A percentile compares a stretch with the other conserved stretches of the same genome.
Evolutionary conservation across 768 basidiomycete genomes (phyloP).

Genomic region (Strobilomyces echinocephalus): DNA sequence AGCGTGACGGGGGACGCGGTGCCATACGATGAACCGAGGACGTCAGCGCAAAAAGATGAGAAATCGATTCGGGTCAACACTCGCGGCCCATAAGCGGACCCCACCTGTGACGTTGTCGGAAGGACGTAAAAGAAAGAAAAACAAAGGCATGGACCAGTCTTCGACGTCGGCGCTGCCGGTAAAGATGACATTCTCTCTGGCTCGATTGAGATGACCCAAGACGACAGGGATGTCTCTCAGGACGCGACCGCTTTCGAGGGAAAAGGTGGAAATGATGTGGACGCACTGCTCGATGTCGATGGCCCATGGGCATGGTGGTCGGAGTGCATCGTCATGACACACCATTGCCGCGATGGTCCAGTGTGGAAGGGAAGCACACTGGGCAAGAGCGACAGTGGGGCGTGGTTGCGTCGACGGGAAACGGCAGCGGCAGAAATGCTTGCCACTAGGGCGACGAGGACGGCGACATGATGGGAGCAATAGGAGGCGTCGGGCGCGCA

Average conservation of each 20-base stretch:
- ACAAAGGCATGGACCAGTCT: conserved; percentile 71
- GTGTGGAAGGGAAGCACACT: too few relatives aligned
- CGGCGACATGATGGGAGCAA: too few relatives aligned
- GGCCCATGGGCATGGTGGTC: too few relatives aligned
- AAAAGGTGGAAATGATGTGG: conserved; percentile 65
- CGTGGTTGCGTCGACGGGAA: too few relatives aligned
- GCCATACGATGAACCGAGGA: conserved; percentile 92
- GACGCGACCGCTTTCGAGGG: conserved; percentile 71
- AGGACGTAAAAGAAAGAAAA: not conserved
- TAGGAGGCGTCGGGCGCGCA: too few relatives aligned
- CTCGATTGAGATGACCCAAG: conserved; percentile 79
- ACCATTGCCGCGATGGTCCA: too few relatives aligned
- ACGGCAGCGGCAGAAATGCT: too few relatives aligned
- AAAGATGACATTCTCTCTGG: conserved; percentile 84
- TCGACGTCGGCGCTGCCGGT: conserved; percentile 97
- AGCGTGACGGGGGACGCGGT: conserved; percentile 82
- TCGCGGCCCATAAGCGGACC: conserved; percentile 89
- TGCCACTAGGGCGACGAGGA: too few relatives aligned
- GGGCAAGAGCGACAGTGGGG: too few relatives aligned
- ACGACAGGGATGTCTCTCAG: conserved; percentile 84
- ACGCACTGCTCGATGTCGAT: conserved; percentile 44
- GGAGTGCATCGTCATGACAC: too few relatives aligned
- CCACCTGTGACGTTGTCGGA: conserved; percentile 61
- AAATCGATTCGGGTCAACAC: conserved; percentile 83
- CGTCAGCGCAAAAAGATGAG: conserved; percentile 98